Evolutionary conservation across 1,284 basidiomycete genomes (phyloP), one percentile per base, ranked within the genome.

Genomic region (Ustilago sp.): DNA sequence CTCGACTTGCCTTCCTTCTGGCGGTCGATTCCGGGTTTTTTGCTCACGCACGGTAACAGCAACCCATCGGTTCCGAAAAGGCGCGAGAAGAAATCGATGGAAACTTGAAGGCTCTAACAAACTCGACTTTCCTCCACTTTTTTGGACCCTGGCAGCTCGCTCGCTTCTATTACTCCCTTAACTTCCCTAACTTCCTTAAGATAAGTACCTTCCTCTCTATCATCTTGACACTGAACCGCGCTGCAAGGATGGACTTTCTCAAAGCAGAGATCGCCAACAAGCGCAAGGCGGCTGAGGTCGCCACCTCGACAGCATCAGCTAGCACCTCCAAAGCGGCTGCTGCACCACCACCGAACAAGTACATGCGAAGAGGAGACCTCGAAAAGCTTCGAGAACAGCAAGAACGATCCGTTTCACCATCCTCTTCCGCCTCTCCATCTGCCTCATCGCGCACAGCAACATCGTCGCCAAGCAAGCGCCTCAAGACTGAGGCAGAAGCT

Each of bases 251-350:
- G 94, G 92, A 95, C 84, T 90, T 91, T 32, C 91, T 95, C 81
- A 93, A 92, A 82, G 91, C 94, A 63, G 94, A 96, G 87, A 93
- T 98, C 74, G 28, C 79, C 39, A 74, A 66, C 63, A 87, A 90
- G 65, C 97, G 98, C 87, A 92, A 94, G 80, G 96, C 95, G 85
- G 45, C 59, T 38, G 69, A 63, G 32, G 1, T 54, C 19, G 63
- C 53, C 12, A 59, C 68, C 12, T 12, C 63, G 2, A 54, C 65
- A 12, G 28, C 62, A 2, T 59, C 65, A 12, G 28, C 62, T 4
- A 61, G 65, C 12, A 17, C 62, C 2, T 55, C 52, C 11, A 36
- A 45, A n/a, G 23, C 39, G 0, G 48, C 48, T 34, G 36, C 63
- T 36, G 17, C 59, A 50, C 53, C 70, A 15, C 17, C 68, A 2